Evolutionary conservation across 1,139 yeast species (phyloP).

Genomic region (Kurtzmaniella quercitrusa): DNA sequence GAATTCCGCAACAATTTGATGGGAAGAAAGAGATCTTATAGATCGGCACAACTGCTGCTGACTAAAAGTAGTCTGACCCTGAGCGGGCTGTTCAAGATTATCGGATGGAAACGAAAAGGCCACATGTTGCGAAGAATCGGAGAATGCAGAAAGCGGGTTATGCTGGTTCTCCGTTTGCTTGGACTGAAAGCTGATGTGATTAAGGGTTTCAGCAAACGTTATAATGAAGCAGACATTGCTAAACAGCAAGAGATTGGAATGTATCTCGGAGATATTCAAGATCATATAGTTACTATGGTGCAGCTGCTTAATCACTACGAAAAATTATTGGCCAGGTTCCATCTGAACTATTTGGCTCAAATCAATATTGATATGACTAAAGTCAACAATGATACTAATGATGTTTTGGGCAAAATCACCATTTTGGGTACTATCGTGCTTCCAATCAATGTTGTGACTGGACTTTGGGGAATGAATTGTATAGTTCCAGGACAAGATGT

Average conservation of each 20-base stretch:
- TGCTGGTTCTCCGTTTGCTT: conserved; percentile 78
- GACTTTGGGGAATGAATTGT: conserved; percentile 98
- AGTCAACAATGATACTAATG: conserved; percentile 96
- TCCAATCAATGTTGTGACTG: conserved; percentile 92
- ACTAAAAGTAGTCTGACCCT: conserved; percentile 10
- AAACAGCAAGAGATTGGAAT: conserved; percentile 60
- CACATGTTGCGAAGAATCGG: conserved; percentile 94
- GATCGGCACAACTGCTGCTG: conserved; percentile 2
- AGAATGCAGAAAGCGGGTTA: conserved; percentile 89
- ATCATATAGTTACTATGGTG: conserved; percentile 92
- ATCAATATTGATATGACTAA: conserved; percentile 96
- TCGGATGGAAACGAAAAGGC: conserved; percentile 87
- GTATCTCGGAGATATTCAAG: conserved; percentile 92
- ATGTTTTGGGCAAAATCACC: conserved; percentile 89
- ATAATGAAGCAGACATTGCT: conserved; percentile 37
- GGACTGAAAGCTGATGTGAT: conserved; percentile 96
- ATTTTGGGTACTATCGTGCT: conserved; percentile 91
- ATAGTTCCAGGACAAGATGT: conserved; percentile 87
- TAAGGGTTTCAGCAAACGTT: conserved; percentile 87
- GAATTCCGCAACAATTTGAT: background rate
- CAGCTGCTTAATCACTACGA: conserved; percentile 93
- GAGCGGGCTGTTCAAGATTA: conserved; percentile 38
- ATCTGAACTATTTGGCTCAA: conserved; percentile 93
- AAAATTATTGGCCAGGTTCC: conserved; percentile 86
- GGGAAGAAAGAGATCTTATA: background rate